Evolutionary conservation across 2,329 filamentous ascomycete genomes (phyloP), one percentile per base, ranked within the genome.

Genomic region (Chalaropsis ovoidea): DNA sequence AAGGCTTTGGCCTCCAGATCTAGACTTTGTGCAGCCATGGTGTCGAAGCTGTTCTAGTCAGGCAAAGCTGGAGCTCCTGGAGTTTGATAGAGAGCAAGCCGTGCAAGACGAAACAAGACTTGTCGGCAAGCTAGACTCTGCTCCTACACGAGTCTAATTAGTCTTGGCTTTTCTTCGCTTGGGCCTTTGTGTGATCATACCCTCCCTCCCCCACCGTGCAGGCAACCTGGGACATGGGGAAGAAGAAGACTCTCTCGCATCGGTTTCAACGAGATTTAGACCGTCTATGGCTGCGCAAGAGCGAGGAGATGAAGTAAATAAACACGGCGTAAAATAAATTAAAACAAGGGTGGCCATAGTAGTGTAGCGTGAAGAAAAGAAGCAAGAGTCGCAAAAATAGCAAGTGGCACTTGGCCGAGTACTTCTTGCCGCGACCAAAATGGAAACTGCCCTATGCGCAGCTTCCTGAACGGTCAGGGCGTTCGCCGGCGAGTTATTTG

Each of bases 101-200:
- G 31, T 22, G 52, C 22, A n/a, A 15, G n/a, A 56, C 52, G 52
- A 56, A 56, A 56, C 52, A 56, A 56, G 52, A 31, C 22, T 35
- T 31, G 52, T 27, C 22, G 24, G 52, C 52, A 31, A 15, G 7
- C 52, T 56, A 31, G 52, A 22, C 52, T 56, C n/a, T 56, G 52
- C 27, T 56, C 52, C 24, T 56, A 15, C 52, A 56, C 52, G 52
- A 56, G 22, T 56, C 52, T 56, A 56, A 56, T 56, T 56, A 19
- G 52, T 56, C 52, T 56, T 56, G 52, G 52, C 52, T 56, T 56
- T 56, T 56, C 52, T 31, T 56, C 22, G 52, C 52, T 56, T 19
- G 24, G 52, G 22, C 52, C 52, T 56, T 56, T 56, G 24, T 31
- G 13, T 56, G 52, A 56, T 56, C 52, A 15, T 13, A 19, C 17